Conservation (phyloP, 768 basidiomycete species). For the Leucosporidium scottii region DNA sequence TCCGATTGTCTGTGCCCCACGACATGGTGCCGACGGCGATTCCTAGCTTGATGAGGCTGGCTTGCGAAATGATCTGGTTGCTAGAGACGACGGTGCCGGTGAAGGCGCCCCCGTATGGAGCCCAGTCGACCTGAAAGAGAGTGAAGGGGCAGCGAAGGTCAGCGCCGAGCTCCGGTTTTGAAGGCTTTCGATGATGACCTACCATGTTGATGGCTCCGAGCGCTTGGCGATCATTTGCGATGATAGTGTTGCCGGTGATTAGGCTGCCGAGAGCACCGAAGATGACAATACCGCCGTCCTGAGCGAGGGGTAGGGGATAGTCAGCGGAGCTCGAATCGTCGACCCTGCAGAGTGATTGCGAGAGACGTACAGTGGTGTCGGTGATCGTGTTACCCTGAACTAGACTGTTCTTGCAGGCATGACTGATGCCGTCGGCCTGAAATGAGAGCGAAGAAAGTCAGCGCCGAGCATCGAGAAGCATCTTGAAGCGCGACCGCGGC, state of each 20-base stretch:
- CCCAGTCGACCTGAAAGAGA: slow-evolving; percentile 26
- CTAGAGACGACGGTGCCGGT: slow-evolving; percentile 30
- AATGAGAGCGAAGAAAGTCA: neutral
- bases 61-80: slow-evolving; percentile 34
- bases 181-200: neutral
- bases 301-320: slow-evolving; percentile 16
- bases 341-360: neutral
- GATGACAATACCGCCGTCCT: slow-evolving; percentile 35
- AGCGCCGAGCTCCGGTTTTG: too few relatives aligned
- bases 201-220: slow-evolving; percentile 37
- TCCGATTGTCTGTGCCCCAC: slow-evolving; percentile 35
- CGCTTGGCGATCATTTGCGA: slow-evolving; percentile 10
- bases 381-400: slow-evolving; percentile 33
- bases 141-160: too few relatives aligned
- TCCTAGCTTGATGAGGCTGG: slow-evolving; percentile 37
- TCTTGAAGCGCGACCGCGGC: too few relatives aligned
- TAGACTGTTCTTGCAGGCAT: slow-evolving; percentile 32
- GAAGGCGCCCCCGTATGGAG: slow-evolving; percentile 30
- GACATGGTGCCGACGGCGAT: slow-evolving; percentile 27
- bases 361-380: neutral
- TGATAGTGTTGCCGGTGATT: slow-evolving; percentile 36
- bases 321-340: too few relatives aligned
- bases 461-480: too few relatives aligned
- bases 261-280: slow-evolving; percentile 34
- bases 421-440: slow-evolving; percentile 39